phyloP scores from a whole-genome alignment of 768 basidiomycete species.

The Suillus americanus region DNA sequence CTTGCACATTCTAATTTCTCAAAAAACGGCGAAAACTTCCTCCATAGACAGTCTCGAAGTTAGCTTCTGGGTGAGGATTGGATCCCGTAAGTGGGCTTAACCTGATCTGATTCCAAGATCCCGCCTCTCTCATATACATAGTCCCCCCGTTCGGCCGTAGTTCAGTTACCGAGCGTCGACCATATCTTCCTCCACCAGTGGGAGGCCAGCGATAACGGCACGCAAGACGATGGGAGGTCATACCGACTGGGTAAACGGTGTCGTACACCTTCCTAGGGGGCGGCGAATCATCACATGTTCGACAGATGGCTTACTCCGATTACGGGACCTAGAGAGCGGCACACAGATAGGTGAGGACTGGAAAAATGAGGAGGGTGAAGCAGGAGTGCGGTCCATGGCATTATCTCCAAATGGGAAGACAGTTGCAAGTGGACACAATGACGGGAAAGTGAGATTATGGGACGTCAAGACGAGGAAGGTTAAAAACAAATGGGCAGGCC shows the following conservation, averaged over 20 bases:
- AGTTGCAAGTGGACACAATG: background rate
- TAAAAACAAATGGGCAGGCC: background rate
- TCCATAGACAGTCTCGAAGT: background rate
- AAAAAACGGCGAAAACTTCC: background rate
- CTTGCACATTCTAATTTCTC: background rate
- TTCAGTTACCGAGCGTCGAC: background rate
- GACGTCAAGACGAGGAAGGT: background rate
- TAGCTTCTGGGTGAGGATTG: background rate
- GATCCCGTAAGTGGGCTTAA: background rate
- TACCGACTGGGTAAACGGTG: background rate
- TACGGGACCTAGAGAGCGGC: background rate
- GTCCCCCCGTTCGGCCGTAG: background rate
- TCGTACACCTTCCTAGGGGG: background rate
- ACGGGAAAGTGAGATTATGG: background rate
- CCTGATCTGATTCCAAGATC: no score
- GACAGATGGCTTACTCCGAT: background rate
- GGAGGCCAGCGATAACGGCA: background rate
- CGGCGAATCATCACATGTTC: background rate
- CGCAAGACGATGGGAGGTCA: background rate
- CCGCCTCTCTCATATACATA: background rate
- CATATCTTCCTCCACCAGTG: background rate
- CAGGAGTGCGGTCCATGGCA: background rate
- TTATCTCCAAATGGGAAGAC: background rate
- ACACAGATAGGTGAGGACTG: background rate
- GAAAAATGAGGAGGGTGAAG: fast-evolving